These are phyloP conservation scores for Melastoma malabathricum DNA, from an alignment of 345 rosid genomes.

Conservation along the genomic window DNA sequence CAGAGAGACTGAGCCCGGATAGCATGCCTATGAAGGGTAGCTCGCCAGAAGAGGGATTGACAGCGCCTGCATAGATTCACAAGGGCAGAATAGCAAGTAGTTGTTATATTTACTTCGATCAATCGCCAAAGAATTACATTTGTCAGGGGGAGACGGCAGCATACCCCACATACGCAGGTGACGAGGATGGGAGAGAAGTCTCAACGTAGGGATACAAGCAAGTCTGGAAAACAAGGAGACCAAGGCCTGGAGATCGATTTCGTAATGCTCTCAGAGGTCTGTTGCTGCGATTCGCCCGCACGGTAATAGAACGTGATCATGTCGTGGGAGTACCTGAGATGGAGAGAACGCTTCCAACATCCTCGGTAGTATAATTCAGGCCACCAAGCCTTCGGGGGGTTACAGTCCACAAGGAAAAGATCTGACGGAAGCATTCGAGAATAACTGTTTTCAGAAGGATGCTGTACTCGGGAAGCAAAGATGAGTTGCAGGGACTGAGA, in stretches of 20 bases:
- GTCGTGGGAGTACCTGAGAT: constrained; percentile 34
- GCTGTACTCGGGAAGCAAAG: neutral
- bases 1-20: constrained; percentile 46
- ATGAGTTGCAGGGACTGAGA: neutral
- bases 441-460: neutral
- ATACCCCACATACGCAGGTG: constrained; percentile 60
- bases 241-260: constrained; percentile 33
- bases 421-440: constrained; percentile 17
- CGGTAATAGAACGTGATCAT: neutral
- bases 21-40: constrained; percentile 60
- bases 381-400: constrained; percentile 68
- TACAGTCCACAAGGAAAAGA: constrained; percentile 83
- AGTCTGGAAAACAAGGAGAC: constrained; percentile 70
- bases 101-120: too few relatives aligned
- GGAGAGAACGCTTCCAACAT: constrained; percentile 72
- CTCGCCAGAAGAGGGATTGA: constrained; percentile 40
- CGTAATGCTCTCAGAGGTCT: neutral
- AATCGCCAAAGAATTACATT: neutral
- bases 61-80: constrained; percentile 27
- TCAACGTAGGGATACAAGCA: constrained; percentile 46
- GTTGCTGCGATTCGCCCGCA: neutral
- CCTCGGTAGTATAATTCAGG: constrained; percentile 43
- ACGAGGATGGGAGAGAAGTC: constrained; percentile 35
- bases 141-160: constrained; percentile 1
- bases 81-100: too few relatives aligned